Base-by-base conservation (phyloP, 345 rosid genomes). In the Mangifera indica region DNA sequence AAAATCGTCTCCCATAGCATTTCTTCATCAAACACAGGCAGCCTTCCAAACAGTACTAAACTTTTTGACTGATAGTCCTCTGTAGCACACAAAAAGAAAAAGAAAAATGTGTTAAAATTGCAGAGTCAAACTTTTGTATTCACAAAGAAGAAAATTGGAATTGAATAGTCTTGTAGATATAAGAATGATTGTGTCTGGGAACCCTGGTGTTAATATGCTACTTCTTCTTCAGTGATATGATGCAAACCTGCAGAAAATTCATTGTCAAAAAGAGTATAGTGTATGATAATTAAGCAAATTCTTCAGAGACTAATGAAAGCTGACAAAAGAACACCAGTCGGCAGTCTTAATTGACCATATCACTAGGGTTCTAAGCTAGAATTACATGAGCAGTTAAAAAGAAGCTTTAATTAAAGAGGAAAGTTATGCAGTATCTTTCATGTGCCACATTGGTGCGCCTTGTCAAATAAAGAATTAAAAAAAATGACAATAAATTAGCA, bases 1-100 rank as follows among this genome's bases (percentile, higher is more conserved):
- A 63, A 63, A 63, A 77, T 69, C 34, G 57, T 65, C 17, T 76
- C 53, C 11, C 69, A 17, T 21, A 77, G 75, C 65, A 26, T 55
- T 22, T 64, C 73, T 60, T 74, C 81, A 21, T 76, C 60, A 48
- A 60, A 26, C 58, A 62, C 80, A 20, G 44, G 52, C 73, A 51
- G 46, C 11, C 76, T 74, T 57, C 40, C 67, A 14, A 55, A 44
- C 42, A 70, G 60, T 64, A 60, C 42, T 8, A 13, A 29, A 76
- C n/a, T 63, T 78, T 78, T 69, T 78, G 61, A 74, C 26, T 25
- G 2, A 10, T 15, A 18, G 4, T 37, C 25, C 25, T 40, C 5
- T 67, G n/a, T 9, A 9, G 10, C 55, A 29, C n/a, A 49, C 42
- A 7, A 37, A 37, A 37, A 37, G 42, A 37, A 37, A 37, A 48